Base-by-base conservation (phyloP, 257 asterid genomes). In the Nicotiana otophora region DNA sequence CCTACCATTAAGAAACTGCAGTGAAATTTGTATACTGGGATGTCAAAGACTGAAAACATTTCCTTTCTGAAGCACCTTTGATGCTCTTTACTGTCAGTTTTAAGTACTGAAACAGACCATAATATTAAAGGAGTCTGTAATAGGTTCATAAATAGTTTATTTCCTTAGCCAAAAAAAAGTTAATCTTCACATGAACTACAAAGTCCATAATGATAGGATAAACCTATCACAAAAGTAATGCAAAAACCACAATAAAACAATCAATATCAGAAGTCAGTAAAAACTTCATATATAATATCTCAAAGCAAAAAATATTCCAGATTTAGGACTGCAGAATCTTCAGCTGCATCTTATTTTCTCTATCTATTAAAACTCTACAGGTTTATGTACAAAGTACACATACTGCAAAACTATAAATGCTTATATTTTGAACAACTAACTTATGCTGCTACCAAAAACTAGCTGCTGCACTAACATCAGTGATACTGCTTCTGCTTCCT, bases 341-440 rank as follows among this genome's bases (percentile, higher is more conserved):
- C 28, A 28, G 51, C 53, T 11, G 16, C 66, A 5, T 58, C 20
- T 70, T 74, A 74, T 74, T 72, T 34, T 58, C 81, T 39, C 81
- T 39, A 20, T 39, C 46, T 67, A 58, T 74, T 74, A 51, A 26
- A 75, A 51, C 80, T 75, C 64, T 51, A 51, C 64, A 28, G 28
- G 63, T 51, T 31, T 28, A 51, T 51, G 28, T 75, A 51, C 80
- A 51, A 51, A 39, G 63, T 51, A 75, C 62, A 51, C 46, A 51
- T 51, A 28, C 63, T 51, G 80, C 80, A 74, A 15, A 48, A 23
- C 62, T 74, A 74, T 74, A 74, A 74, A 33, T 31, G 26, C 12
- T 33, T 66, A 19, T 33, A 66, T 33, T 82, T 78, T 67, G 34
- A 30, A 78, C 80, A 84, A 78, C 51, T 16, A 42, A 11, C 78